Evolutionary conservation across 192 early-diverging fungal species (phyloP), one percentile per base, ranked within the genome.

Genomic region (Rhizoclosmatium sp.): DNA sequence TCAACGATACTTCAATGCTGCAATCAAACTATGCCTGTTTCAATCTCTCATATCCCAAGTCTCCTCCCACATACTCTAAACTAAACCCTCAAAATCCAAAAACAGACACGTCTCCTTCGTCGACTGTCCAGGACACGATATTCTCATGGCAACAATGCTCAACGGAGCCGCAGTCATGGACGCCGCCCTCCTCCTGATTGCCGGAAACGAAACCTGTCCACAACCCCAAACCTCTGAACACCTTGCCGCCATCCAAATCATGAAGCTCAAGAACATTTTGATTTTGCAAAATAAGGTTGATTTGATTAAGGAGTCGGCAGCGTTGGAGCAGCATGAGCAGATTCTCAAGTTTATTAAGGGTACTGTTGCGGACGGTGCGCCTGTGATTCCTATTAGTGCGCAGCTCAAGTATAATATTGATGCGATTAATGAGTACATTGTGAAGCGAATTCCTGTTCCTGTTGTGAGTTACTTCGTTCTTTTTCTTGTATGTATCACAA

Each of bases 241-340:
- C 85, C 88, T 99, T 83, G 98, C 98, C 47, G 98, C 98, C 60
- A 97, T 99, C 78, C 96, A 98, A 84, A 98, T 98, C 73, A 99
- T 99, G 98, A 95, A 96, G 89, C 89, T 98, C 59, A 84, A 98
- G 77, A 92, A 99, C 82, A 95, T 99, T 69, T 93, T 99, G 48
- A 97, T 99, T 81, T 86, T 99, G 61, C 98, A 99, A 84, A 99
- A 99, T 91, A 99, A 99, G 86, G 92, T 99, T 31, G 98, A 99
- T 85, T 83, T 98, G 81, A 93, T 98, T 87, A 96, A 95, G 87
- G 95, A 99, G 76, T 87, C 89, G 62, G 94, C 95, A 59, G 96
- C 96, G 44, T 84, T 92, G 72, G 92, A 95, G 76, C 96, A 99
- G 71, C 89, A 98, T 83, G 83, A 95, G 81, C 92, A 92, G 82